Evolutionary conservation across 257 asterid genomes (phyloP).

Genomic region (Nicotiana sylvestris): DNA sequence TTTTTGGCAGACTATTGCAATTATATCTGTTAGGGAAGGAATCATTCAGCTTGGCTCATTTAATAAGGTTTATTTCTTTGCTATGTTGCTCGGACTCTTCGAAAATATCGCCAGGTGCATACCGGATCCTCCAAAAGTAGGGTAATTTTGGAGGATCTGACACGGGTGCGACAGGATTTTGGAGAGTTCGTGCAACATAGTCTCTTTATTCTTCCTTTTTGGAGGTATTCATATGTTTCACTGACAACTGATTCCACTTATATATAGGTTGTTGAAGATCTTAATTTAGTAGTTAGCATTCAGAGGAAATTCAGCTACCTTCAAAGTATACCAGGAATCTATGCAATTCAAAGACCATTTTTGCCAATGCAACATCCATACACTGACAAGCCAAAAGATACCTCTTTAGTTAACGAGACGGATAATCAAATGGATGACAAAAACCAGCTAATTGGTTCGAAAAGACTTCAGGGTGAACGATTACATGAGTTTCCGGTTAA

Average conservation of each 20-base stretch:
- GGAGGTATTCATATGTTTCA: not conserved
- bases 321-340: constrained; percentile 62
- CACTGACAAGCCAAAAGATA: constrained; percentile 21
- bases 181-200: no score
- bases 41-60: constrained; percentile 80
- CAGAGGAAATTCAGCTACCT: constrained; percentile 72
- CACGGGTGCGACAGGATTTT: no score
- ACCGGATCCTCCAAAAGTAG: no score
- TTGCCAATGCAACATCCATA: constrained; percentile 31
- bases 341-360: constrained; percentile 53
- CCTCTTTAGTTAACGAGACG: constrained; percentile 23
- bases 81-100: no score
- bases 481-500: constrained; percentile 30
- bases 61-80: constrained; percentile 36
- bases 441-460: constrained; percentile 31
- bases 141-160: no score
- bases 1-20: constrained; percentile 62
- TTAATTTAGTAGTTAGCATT: constrained; percentile 51
- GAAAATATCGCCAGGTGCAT: no score
- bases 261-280: constrained; percentile 58
- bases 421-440: constrained; percentile 23
- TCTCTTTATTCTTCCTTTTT: not conserved
- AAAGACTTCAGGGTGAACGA: constrained; percentile 39
- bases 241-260: not conserved
- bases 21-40: constrained; percentile 74